Percentiles rank a stretch among this genome's conserved stretches.
These are phyloP conservation scores for Globisporangium takayamanum DNA, from an alignment of 352 stramenopile species.

Conservation along the genomic window DNA sequence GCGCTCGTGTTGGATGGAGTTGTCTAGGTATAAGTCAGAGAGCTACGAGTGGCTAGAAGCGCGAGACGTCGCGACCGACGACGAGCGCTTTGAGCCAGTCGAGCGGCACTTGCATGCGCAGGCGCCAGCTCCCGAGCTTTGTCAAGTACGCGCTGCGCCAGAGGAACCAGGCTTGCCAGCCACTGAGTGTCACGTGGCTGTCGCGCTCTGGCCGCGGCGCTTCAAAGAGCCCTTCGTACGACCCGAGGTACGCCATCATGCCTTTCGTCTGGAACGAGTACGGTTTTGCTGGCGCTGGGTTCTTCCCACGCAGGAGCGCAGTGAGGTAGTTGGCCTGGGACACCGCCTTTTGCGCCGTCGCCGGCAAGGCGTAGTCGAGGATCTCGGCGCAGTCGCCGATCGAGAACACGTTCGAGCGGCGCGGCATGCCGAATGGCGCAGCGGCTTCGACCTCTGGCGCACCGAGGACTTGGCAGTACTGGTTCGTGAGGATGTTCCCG, in stretches of 20 bases:
- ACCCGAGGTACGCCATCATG: slow-evolving; percentile 93
- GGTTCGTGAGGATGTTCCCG: slow-evolving; percentile 79
- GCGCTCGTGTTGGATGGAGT: too few species aligned
- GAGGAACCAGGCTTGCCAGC: slow-evolving; percentile 87
- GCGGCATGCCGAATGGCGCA: slow-evolving; percentile 54
- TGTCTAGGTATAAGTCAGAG: too few species aligned
- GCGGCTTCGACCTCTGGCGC: slow-evolving; percentile 46
- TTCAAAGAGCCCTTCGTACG: slow-evolving; percentile 91
- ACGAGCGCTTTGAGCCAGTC: slow-evolving; percentile 97
- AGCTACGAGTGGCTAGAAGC: slow-evolving; percentile 53
- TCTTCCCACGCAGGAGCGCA: slow-evolving; percentile 48
- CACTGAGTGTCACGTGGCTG: slow-evolving; percentile 60
- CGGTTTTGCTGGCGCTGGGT: slow-evolving; percentile 36
- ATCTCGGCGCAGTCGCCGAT: slow-evolving; percentile 93
- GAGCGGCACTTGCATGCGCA: slow-evolving; percentile 94
- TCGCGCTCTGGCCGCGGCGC: slow-evolving; percentile 30
- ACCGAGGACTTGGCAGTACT: slow-evolving; percentile 74
- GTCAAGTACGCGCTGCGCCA: slow-evolving; percentile 96
- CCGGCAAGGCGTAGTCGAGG: slow-evolving; percentile 80
- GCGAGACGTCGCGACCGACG: slow-evolving; percentile 93
- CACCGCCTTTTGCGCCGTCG: slow-evolving; percentile 90
- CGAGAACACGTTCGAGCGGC: slow-evolving; percentile 89
- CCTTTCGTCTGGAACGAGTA: slow-evolving; percentile 83
- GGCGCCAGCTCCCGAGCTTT: slow-evolving; percentile 90
- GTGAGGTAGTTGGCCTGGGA: slow-evolving; percentile 64